Conservation (phyloP, 2,329 filamentous ascomycete genomes). For the Exophiala bonariae region DNA sequence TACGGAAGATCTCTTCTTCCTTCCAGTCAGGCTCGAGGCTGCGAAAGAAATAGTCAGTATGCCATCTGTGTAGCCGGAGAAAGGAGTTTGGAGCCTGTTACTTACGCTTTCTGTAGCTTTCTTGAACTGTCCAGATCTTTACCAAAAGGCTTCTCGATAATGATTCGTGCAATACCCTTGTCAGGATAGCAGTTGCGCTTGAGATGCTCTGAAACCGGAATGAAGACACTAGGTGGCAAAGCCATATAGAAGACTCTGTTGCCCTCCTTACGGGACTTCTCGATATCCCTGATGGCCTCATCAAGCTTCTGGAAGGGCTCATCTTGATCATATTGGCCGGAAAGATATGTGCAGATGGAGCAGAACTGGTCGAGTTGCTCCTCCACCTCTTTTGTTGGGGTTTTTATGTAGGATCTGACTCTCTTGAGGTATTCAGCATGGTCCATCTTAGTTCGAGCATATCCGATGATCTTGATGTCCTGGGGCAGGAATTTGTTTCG, state of each 20-base stretch:
- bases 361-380: constrained; percentile 91
- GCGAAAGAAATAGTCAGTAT: constrained; percentile 1
- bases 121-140: constrained; percentile 94
- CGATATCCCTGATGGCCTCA: constrained; percentile 81
- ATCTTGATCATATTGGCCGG: constrained; percentile 97
- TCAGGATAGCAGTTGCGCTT: constrained; percentile 96
- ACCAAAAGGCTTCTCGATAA: constrained; percentile 99
- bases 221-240: constrained; percentile 95
- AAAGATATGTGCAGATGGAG: constrained; percentile 84
- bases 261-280: constrained; percentile 77
- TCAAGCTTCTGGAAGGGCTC: constrained; percentile 86
- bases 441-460: constrained; percentile 99
- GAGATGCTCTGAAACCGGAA: constrained; percentile 92
- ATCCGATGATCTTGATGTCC: constrained; percentile 95
- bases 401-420: constrained; percentile 98
- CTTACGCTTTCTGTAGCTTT: constrained; percentile 79
- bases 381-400: constrained; percentile 94
- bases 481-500: constrained; percentile 98
- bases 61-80: neutral
- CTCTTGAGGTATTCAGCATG: constrained; percentile 91
- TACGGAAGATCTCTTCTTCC: constrained; percentile 98
- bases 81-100: neutral
- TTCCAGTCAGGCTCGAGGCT: constrained; percentile 91
- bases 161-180: constrained; percentile 87
- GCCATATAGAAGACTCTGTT: constrained; percentile 99